phyloP scores from a whole-genome alignment of 2,329 filamentous ascomycete genomes.

The Trichoderma brevicompactum region DNA sequence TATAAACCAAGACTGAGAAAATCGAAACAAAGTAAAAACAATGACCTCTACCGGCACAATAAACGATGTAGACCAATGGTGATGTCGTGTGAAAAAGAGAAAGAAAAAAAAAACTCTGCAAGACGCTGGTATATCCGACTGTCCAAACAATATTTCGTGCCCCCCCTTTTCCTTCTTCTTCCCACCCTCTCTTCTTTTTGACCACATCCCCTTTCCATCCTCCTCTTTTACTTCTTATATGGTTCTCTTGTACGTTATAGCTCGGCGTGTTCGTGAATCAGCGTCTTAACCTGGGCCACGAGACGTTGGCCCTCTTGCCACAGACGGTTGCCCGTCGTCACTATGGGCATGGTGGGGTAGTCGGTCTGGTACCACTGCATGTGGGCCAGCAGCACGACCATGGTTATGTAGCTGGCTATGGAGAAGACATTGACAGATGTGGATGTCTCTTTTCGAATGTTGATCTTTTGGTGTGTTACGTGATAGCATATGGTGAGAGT shows the following conservation, averaged over 20 bases:
- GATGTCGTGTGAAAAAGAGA: background rate
- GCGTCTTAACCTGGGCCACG: slow-evolving; percentile 39
- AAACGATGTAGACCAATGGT: background rate
- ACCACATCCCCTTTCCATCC: background rate
- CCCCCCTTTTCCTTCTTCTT: background rate
- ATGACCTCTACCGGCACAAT: background rate
- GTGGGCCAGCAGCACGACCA: slow-evolving; percentile 70
- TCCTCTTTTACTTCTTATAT: too few relatives aligned
- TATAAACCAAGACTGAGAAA: too few relatives aligned
- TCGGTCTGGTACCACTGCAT: slow-evolving; percentile 66
- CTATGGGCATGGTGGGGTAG: slow-evolving; percentile 63
- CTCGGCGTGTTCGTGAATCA: slow-evolving; percentile 40
- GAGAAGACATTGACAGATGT: slow-evolving; percentile 79
- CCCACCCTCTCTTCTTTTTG: background rate
- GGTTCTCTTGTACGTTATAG: slow-evolving; percentile 31
- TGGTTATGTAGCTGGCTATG: slow-evolving; percentile 75
- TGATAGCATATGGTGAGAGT: slow-evolving; percentile 77
- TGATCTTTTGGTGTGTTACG: slow-evolving; percentile 76
- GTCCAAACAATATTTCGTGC: background rate
- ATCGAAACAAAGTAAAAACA: too few relatives aligned
- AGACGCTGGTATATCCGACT: slow-evolving; percentile 16
- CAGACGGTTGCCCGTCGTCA: slow-evolving; percentile 46
- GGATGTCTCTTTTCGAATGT: slow-evolving; percentile 77
- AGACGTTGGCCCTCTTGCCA: slow-evolving; percentile 44
- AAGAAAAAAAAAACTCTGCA: background rate